These are phyloP conservation scores for Colletotrichum sansevieriae DNA, from an alignment of 2,329 filamentous ascomycete genomes.

Conservation along the genomic window DNA sequence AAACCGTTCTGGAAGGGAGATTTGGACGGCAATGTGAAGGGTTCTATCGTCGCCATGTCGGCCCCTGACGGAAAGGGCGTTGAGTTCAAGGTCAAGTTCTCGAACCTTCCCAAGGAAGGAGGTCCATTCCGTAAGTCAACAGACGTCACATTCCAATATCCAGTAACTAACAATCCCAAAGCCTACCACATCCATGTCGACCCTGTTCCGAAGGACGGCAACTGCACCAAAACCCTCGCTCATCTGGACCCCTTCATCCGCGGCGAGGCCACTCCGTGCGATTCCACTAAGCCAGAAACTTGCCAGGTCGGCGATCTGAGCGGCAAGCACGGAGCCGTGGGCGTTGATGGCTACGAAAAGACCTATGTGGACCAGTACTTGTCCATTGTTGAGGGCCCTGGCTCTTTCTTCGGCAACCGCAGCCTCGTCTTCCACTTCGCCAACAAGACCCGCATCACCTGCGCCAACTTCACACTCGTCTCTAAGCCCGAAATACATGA, in stretches of 20 bases:
- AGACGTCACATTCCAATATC: too few relatives aligned
- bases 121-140: conserved; percentile 69
- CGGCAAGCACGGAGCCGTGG: conserved; percentile 78
- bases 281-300: conserved; percentile 66
- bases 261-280: conserved; percentile 72
- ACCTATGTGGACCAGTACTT: conserved; percentile 69
- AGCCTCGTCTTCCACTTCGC: conserved; percentile 74
- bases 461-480: conserved; percentile 69
- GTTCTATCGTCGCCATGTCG: conserved; percentile 62
- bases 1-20: conserved; percentile 64
- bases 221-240: conserved; percentile 76
- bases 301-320: conserved; percentile 84
- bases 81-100: conserved; percentile 66
- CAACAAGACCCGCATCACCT: conserved; percentile 74
- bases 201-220: conserved; percentile 74
- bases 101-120: conserved; percentile 68
- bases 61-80: conserved; percentile 66
- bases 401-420: conserved; percentile 74
- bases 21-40: conserved; percentile 66
- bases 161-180: conserved; percentile 48
- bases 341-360: conserved; percentile 58
- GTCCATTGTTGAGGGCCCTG: conserved; percentile 64
- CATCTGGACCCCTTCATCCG: conserved; percentile 80
- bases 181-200: conserved; percentile 80
- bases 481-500: conserved; percentile 38